Evolutionary conservation across 2,329 filamentous ascomycete species (phyloP), one percentile per base, ranked within the genome.

Genomic region (Tympanopsis confertula): DNA sequence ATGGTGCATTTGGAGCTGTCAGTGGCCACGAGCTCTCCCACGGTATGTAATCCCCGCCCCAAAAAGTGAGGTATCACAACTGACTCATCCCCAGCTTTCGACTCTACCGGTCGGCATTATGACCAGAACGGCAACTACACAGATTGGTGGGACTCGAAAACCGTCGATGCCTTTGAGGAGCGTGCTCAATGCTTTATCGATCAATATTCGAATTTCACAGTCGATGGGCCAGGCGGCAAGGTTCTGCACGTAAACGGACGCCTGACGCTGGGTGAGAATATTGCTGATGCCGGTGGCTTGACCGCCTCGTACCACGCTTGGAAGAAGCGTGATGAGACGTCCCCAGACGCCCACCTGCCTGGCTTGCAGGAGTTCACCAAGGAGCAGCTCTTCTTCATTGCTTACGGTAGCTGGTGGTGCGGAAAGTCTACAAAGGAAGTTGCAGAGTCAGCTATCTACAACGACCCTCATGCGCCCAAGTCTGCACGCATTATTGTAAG

Each of bases 21-120:
- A 73, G 72, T 5, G 80, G 78, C 2, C 80, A 85, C 48, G 79
- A 84, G 51, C 64, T 85, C 5, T 78, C 74, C 3, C 80, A 85
- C 45, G 30, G 30, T 33, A 15, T 12, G 30, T 33, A 18, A 10
- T 13, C 7, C n/a, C n/a, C n/a, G n/a, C n/a, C n/a, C n/a, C n/a
- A n/a, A n/a, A n/a, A n/a, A n/a, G n/a, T 18, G 10, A 13, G 10
- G 15, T 33, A 33, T 33, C 7, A 33, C 12, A 17, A 33, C 7
- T 33, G 17, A 57, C 20, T 35, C 24, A 10, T 28, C 10, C 10
- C 15, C 15, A 33, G 78, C 74, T 12, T 83, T 85, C 47, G 80
- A 85, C 51, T 77, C 69, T 22, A 71, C 66, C 0, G 79, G 79
- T 5, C 66, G 75, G 14, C 68, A 77, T 45, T 82, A 74, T 45